Evolutionary conservation across 2,329 filamentous ascomycete genomes (phyloP), one percentile per base, ranked within the genome.

Genomic region (Exophiala xenobiotica): DNA sequence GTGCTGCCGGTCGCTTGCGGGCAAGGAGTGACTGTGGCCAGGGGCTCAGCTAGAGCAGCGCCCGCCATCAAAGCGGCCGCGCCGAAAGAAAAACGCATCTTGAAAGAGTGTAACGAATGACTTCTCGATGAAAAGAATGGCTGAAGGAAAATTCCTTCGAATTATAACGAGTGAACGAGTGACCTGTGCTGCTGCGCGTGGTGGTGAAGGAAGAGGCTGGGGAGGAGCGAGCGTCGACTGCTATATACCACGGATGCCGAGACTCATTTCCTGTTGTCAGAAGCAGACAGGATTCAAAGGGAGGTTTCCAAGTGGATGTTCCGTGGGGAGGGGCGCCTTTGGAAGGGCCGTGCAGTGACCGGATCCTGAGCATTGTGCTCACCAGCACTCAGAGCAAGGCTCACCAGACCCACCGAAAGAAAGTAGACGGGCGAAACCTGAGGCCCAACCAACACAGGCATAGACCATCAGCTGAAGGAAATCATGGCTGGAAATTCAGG

Each of bases 21-120:
- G 42, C 56, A 59, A 26, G 49, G 49, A 26, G 33, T 51, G 46
- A 59, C 57, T 5, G 44, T 48, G 5, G 56, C 42, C 18, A 59
- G 38, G 7, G 56, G 46, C n/a, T 51, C 48, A 31, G 50, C 56
- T 24, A 48, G 18, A 35, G 46, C 56, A 31, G 33, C 54, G 19
- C 48, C 49, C 8, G 45, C 50, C 50, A 56, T 29, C 41, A 57
- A 38, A 29, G 45, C 41, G 27, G 50, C 49, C 24, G 54, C 44
- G 18, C 41, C 41, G n/a, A 43, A 27, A 2, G 53, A 44, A 26
- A 58, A 49, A 37, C 45, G 52, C 55, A 58, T 58, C 16, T 20
- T 45, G 49, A 50, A 55, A 19, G 31, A 45, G 16, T 27, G 33
- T 43, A 57, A 49, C 37, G 48, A 54, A 24, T 51, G 47, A 35